These are phyloP conservation scores for Dactylellina cionopaga DNA, from an alignment of 2,329 filamentous ascomycete species.

Conservation along the genomic window DNA sequence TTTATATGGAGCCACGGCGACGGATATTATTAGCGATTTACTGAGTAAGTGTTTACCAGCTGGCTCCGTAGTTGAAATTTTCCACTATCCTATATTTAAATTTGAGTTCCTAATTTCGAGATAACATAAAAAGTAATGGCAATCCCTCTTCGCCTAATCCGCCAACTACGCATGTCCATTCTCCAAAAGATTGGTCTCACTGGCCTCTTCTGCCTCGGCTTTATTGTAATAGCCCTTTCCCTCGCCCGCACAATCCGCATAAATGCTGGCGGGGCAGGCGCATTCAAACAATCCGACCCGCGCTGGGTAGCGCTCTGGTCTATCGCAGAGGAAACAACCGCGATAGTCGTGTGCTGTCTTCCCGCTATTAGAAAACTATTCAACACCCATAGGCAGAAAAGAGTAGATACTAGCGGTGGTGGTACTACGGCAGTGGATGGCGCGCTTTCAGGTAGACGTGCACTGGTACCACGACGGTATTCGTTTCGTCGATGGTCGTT, in stretches of 20 bases:
- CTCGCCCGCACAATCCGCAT: slow-evolving; percentile 45
- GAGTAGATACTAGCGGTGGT: slow-evolving; percentile 4
- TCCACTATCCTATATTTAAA: not conserved
- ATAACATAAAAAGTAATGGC: slow-evolving; percentile 29
- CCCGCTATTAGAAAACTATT: slow-evolving; percentile 49
- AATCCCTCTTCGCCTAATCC: slow-evolving; percentile 46
- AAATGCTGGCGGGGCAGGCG: slow-evolving; percentile 37
- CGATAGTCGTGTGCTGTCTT: slow-evolving; percentile 48
- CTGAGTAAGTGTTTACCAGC: slow-evolving; percentile 20
- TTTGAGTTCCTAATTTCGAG: not conserved
- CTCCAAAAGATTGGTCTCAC: slow-evolving; percentile 42
- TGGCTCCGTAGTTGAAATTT: not conserved
- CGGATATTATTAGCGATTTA: slow-evolving; percentile 45
- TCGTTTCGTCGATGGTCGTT: slow-evolving; percentile 37
- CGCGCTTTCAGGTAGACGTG: slow-evolving; percentile 4
- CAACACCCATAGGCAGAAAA: slow-evolving; percentile 22
- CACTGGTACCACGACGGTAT: slow-evolving; percentile 12
- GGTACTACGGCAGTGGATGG: slow-evolving; percentile 8
- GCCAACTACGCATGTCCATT: slow-evolving; percentile 38
- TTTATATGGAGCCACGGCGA: slow-evolving; percentile 36
- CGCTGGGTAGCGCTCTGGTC: slow-evolving; percentile 50
- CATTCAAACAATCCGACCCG: slow-evolving; percentile 41
- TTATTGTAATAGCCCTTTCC: slow-evolving; percentile 41
- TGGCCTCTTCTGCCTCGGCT: slow-evolving; percentile 49
- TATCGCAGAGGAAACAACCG: slow-evolving; percentile 44